A percentile compares a stretch with the other conserved stretches of the same genome.
Conservation (phyloP, 2,329 filamentous ascomycete species). For the Calonectria pauciramosa region DNA sequence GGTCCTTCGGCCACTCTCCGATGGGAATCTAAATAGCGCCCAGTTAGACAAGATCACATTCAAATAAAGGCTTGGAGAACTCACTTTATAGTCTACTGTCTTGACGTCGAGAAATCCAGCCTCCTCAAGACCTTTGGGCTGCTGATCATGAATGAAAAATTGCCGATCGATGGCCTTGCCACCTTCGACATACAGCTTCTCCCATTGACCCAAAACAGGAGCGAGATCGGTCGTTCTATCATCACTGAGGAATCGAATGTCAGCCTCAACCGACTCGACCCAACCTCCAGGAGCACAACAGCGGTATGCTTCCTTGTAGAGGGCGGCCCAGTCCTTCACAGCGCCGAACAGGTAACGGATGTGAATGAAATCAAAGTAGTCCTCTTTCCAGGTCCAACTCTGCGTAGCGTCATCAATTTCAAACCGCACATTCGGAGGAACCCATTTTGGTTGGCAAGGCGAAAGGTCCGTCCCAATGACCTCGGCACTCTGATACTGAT, state of each 20-base stretch:
- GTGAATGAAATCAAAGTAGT: constrained; percentile 40
- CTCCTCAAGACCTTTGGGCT: constrained; percentile 33
- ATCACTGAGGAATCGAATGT: constrained; percentile 38
- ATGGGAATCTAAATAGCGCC: constrained; percentile 2
- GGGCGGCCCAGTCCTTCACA: constrained; percentile 30
- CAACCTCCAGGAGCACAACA: constrained; percentile 35
- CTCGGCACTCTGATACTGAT: constrained; percentile 36
- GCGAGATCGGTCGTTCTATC: constrained; percentile 35
- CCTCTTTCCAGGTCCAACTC: constrained; percentile 34
- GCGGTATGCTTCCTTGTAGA: constrained; percentile 36
- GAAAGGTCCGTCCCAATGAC: constrained; percentile 40
- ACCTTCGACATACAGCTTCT: constrained; percentile 33
- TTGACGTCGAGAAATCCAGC: constrained; percentile 38
- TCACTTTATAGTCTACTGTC: constrained; percentile 38
- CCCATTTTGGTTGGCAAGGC: constrained; percentile 39
- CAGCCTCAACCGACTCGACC: constrained; percentile 37
- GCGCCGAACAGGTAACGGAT: constrained; percentile 42
- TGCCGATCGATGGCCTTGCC: constrained; percentile 29
- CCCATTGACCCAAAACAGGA: constrained; percentile 30
- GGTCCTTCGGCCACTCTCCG: constrained; percentile 24
- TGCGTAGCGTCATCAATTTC: constrained; percentile 40
- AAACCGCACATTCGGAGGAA: constrained; percentile 39
- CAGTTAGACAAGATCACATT: neutral
- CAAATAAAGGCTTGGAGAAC: neutral
- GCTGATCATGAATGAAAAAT: constrained; percentile 34